Percentiles rank a stretch among this genome's conserved stretches.
These are phyloP conservation scores for Camellia sinensis DNA, from an alignment of 148 eudicot genomes.

Conservation along the genomic window DNA sequence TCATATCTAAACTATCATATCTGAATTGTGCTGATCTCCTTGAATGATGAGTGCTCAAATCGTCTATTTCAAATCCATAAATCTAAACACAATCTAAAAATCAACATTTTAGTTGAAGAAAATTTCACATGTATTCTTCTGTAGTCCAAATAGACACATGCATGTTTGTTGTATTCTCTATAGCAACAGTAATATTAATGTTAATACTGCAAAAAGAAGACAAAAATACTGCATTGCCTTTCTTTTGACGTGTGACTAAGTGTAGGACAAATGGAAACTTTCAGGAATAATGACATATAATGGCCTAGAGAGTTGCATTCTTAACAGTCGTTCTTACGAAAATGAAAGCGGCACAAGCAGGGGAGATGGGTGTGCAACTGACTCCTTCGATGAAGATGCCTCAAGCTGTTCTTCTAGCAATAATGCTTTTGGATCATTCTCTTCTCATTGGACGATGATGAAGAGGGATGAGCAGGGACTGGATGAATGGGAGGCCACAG, in stretches of 20 bases:
- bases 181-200: not conserved
- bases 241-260: not conserved
- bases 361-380: conserved; percentile 45
- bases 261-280: conserved; percentile 8
- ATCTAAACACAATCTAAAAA: not conserved
- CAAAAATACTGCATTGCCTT: not conserved
- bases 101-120: not conserved
- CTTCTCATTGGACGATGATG: conserved; percentile 48
- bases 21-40: too few species aligned
- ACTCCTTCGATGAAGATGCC: conserved; percentile 57
- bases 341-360: conserved; percentile 45
- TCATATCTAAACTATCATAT: too few species aligned
- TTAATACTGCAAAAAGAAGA: too few species aligned
- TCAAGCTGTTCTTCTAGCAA: conserved; percentile 81
- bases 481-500: conserved; percentile 47
- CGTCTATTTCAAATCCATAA: too few species aligned
- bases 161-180: not conserved
- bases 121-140: not conserved
- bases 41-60: too few species aligned
- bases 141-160: not conserved
- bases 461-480: conserved; percentile 51
- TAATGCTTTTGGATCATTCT: conserved; percentile 56
- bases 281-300: conserved; percentile 78
- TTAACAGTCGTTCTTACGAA: conserved; percentile 49
- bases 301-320: conserved; percentile 87